phyloP scores from a whole-genome alignment of 257 asterid species.

The Datura wrightii region DNA sequence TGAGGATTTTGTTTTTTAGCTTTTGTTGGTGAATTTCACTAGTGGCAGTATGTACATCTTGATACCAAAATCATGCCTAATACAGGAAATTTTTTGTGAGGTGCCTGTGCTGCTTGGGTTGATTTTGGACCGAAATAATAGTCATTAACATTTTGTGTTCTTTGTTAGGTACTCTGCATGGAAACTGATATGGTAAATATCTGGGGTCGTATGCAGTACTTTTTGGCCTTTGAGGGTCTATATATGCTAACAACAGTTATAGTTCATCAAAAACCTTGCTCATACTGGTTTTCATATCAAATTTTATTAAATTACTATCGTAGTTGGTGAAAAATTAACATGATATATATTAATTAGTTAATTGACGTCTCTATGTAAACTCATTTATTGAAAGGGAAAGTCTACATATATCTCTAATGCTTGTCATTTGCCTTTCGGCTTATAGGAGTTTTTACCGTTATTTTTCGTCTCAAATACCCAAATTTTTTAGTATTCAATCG shows the following conservation, averaged over 20 bases:
- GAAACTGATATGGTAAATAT: conserved; percentile 17
- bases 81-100: conserved; percentile 49
- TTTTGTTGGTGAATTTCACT: conserved; percentile 38
- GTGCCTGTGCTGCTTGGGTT: conserved; percentile 46
- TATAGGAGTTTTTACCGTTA: too few relatives aligned
- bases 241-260: conserved; percentile 26
- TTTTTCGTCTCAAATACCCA: too few relatives aligned
- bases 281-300: background rate
- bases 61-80: conserved; percentile 41
- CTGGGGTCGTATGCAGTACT: conserved; percentile 6
- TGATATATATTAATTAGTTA: background rate
- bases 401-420: too few relatives aligned
- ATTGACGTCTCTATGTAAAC: too few relatives aligned
- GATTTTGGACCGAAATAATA: conserved; percentile 34
- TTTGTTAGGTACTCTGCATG: conserved; percentile 1
- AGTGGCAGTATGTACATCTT: conserved; percentile 47
- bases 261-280: background rate
- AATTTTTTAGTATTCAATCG: too few relatives aligned
- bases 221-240: conserved; percentile 4
- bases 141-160: conserved; percentile 14
- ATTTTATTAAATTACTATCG: background rate
- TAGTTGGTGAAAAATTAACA: background rate
- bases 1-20: conserved; percentile 31
- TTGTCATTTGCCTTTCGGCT: too few relatives aligned
- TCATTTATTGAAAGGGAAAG: too few relatives aligned